Evolutionary conservation across 148 eudicot genomes (phyloP).

Genomic region (Nyssa sinensis): DNA sequence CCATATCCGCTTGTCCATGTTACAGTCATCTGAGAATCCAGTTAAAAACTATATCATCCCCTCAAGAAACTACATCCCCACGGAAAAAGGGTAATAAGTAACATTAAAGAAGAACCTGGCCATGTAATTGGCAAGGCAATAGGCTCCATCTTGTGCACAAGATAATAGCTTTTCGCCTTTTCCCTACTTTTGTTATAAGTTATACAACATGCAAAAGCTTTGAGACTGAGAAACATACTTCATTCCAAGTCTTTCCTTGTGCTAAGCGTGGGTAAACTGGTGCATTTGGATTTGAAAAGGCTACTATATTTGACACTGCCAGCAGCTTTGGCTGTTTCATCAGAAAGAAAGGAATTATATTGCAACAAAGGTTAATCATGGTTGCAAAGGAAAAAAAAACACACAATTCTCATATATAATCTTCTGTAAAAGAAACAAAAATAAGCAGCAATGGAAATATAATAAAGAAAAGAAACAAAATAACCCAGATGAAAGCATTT

Average conservation of each 20-base stretch:
- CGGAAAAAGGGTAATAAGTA: conserved; percentile 1
- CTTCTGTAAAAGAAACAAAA: neutral
- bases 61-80: neutral
- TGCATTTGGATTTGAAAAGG: conserved; percentile 83
- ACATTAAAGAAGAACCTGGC: neutral
- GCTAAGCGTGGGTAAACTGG: conserved; percentile 89
- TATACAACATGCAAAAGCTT: neutral
- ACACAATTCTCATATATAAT: neutral
- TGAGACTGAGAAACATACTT: conserved; percentile 44
- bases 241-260: conserved; percentile 86
- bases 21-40: conserved; percentile 60
- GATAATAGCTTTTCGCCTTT: neutral
- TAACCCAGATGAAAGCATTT: too few relatives aligned
- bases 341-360: neutral
- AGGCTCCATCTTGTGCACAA: neutral
- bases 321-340: conserved; percentile 72
- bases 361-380: neutral
- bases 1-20: conserved; percentile 91
- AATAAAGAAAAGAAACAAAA: neutral
- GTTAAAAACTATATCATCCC: conserved; percentile 10
- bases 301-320: conserved; percentile 60
- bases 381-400: neutral
- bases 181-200: too few relatives aligned
- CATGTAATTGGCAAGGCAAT: neutral
- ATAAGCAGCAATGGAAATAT: neutral